A percentile compares a stretch with the other conserved stretches of the same genome.
Conservation (phyloP, 805 yeast genomes). For the Yarrowia keelungensis region DNA sequence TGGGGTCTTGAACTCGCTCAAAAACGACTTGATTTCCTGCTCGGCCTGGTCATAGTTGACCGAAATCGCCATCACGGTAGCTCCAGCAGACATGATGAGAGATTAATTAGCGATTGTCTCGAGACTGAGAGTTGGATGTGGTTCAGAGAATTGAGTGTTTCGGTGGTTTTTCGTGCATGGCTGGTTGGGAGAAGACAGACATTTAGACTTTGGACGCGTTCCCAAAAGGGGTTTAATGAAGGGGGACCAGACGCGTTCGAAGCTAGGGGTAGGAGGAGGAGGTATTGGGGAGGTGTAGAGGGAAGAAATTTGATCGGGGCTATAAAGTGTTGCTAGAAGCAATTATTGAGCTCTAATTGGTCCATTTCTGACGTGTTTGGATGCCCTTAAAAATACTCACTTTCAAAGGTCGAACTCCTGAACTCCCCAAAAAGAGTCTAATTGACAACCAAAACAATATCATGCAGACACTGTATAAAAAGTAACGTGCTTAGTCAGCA, state of each 20-base stretch:
- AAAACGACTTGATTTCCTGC: slow-evolving; percentile 66
- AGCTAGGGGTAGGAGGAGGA: slow-evolving; percentile 2
- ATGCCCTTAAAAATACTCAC: too few species aligned
- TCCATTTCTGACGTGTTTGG: not conserved
- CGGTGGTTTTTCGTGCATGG: slow-evolving; percentile 17
- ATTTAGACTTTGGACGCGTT: slow-evolving; percentile 14
- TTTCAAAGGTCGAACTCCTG: slow-evolving; percentile 1
- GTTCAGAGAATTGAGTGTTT: not conserved
- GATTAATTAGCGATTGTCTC: too few species aligned
- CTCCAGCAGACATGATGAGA: slow-evolving; percentile 42
- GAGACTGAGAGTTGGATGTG: not conserved
- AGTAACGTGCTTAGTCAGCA: not conserved
- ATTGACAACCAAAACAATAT: not conserved
- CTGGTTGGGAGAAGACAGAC: slow-evolving; percentile 9
- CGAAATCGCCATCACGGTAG: slow-evolving; percentile 72
- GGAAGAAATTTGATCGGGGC: too few species aligned
- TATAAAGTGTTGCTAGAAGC: too few species aligned
- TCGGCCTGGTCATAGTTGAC: slow-evolving; percentile 75
- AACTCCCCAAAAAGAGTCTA: not conserved
- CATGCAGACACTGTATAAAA: slow-evolving; percentile 21
- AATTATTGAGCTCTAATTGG: too few species aligned
- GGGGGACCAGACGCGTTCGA: slow-evolving; percentile 17
- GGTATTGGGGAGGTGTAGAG: not conserved
- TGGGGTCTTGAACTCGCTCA: slow-evolving; percentile 67
- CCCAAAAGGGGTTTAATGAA: slow-evolving; percentile 29